Evolutionary conservation across 768 basidiomycete genomes (phyloP).

Genomic region (Fomitopsis pulvina): DNA sequence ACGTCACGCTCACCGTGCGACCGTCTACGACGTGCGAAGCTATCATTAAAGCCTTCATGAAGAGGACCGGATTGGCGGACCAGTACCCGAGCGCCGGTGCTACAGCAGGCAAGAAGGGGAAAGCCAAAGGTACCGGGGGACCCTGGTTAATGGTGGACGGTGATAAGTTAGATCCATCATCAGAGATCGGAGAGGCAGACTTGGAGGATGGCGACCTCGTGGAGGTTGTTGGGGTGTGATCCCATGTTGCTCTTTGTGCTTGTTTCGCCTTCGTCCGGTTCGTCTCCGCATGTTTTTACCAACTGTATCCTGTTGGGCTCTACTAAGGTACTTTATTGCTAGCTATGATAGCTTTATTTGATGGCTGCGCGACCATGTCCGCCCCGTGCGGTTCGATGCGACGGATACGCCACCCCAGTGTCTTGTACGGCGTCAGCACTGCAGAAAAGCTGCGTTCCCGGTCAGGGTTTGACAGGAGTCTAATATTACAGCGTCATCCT

Average conservation of each 20-base stretch:
- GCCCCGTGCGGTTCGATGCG: too few species aligned
- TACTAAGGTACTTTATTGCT: neutral
- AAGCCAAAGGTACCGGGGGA: conserved; percentile 27
- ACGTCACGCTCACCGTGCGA: conserved; percentile 62
- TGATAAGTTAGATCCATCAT: conserved; percentile 54
- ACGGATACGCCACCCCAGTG: too few species aligned
- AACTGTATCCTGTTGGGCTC: neutral
- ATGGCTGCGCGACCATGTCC: too few species aligned
- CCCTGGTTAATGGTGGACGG: conserved; percentile 63
- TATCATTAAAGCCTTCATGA: conserved; percentile 71
- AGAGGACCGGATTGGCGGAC: conserved; percentile 53
- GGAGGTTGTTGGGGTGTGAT: conserved; percentile 58
- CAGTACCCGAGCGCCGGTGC: conserved; percentile 32
- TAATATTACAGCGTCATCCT: too few species aligned
- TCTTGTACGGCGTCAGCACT: too few species aligned
- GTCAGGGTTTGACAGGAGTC: too few species aligned
- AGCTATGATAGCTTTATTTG: too few species aligned
- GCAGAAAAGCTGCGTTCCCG: too few species aligned
- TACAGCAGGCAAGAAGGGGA: conserved; percentile 16
- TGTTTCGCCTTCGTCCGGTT: neutral
- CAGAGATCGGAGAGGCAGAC: conserved; percentile 59
- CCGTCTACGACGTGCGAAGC: conserved; percentile 71
- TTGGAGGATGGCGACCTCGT: conserved; percentile 78
- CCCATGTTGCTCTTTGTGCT: neutral
- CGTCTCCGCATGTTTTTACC: neutral